Evolutionary conservation across 192 early-diverging fungal genomes (phyloP), one percentile per base, ranked within the genome.

Genomic region (Chytriomyces hyalinus): DNA sequence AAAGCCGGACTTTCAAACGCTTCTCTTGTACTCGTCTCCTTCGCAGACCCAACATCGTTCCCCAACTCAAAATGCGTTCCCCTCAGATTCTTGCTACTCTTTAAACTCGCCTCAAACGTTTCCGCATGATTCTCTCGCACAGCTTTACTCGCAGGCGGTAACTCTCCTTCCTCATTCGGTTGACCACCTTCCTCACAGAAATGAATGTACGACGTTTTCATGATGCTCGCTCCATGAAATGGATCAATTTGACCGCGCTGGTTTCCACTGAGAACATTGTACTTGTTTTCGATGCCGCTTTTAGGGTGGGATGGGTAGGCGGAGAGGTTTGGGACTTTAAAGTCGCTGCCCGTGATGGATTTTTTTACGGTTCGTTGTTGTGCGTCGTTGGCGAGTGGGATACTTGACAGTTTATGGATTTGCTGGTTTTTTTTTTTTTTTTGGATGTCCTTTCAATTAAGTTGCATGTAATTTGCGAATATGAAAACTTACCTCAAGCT

Each of bases 271-370:
- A 73, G 26, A 20, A 60, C n/a, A 47, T 26, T 73, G 71, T 73
- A 73, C n/a, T 17, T n/a, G 43, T 73, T 62, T 26, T n/a, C 7
- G 43, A 62, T 44, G 2, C 45, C 59, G 24, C 15, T 61, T 28
- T 63, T 44, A 4, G 15, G 15, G 61, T 73, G 71, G 15, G 57
- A 6, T 15, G 71, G 71, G 60, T 73, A 73, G 1, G 71, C 53
- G 15, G 57, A 15, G n/a, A 6, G 11, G n/a, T n/a, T 26, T 10
- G 71, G 71, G 11, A 26, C 45, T 10, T 53, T 10, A 45, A 73
- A 73, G n/a, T 63, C 71, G 61, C 59, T 43, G 28, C 45, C 62
- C 57, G 71, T 73, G 57, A 63, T 73, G 15, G 71, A 73, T n/a
- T 26, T 22, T 8, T 44, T 62, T 5, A 9, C 36, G 13, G 71